These are phyloP conservation scores for Ogataea hybrid DNA, from an alignment of 1,139 yeast genomes.

Conservation along the genomic window DNA sequence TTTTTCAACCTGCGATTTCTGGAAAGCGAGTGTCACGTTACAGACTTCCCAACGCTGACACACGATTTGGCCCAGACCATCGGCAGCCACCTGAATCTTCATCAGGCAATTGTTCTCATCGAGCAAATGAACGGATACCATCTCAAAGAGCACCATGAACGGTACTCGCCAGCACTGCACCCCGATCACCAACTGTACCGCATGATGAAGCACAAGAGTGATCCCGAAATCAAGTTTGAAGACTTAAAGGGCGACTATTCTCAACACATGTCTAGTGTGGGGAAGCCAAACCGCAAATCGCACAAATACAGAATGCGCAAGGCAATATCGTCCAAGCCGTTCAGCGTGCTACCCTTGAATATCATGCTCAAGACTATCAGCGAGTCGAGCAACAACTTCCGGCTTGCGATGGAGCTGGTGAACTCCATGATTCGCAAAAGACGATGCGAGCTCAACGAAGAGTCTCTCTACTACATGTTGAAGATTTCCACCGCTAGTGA, in stretches of 20 bases:
- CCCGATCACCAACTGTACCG: slow-evolving; percentile 29
- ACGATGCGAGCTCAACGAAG: slow-evolving; percentile 16
- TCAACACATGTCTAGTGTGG: slow-evolving; percentile 10
- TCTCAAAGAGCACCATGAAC: slow-evolving; percentile 14
- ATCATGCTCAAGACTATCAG: slow-evolving; percentile 15
- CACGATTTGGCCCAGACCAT: slow-evolving; percentile 3
- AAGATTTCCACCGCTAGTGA: slow-evolving; percentile 12
- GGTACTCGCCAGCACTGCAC: slow-evolving; percentile 21
- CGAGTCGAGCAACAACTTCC: slow-evolving; percentile 16
- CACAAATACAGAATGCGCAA: slow-evolving; percentile 14
- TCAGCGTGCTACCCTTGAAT: slow-evolving; percentile 23
- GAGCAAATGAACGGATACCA: slow-evolving; percentile 31
- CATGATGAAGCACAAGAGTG: slow-evolving; percentile 8
- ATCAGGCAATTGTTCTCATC: slow-evolving; percentile 12
- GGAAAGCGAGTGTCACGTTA: slow-evolving; percentile 4
- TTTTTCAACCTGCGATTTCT: slow-evolving; percentile 19
- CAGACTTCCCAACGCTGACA: slow-evolving; percentile 18
- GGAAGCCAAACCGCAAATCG: slow-evolving; percentile 21
- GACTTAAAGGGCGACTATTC: slow-evolving; percentile 3
- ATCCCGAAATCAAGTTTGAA: slow-evolving; percentile 3
- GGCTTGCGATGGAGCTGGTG: slow-evolving; percentile 17
- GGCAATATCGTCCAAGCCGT: slow-evolving; percentile 13
- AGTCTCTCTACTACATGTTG: slow-evolving; percentile 19
- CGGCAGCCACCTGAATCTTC: slow-evolving; percentile 3
- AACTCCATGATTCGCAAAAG: slow-evolving; percentile 17